Conservation (phyloP, 352 stramenopile species). For the Phytophthora vignae region DNA sequence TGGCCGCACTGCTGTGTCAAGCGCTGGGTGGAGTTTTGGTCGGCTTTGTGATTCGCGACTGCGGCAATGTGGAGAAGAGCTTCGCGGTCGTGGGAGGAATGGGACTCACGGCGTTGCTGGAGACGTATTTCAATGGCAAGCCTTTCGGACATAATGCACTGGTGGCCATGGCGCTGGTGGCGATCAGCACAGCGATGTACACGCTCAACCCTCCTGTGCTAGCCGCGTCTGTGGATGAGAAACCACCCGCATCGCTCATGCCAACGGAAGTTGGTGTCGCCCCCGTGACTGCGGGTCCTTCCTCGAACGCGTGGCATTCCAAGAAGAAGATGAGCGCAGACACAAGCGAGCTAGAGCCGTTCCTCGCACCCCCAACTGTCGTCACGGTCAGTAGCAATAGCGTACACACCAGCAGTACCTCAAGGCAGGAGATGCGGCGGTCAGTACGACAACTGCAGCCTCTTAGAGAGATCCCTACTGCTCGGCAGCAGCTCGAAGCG, state of each 20-base stretch:
- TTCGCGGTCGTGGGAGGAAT: constrained; percentile 86
- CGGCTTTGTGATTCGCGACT: constrained; percentile 88
- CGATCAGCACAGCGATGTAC: constrained; percentile 72
- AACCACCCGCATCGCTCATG: constrained; percentile 20
- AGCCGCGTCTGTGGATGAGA: constrained; percentile 18
- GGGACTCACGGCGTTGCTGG: constrained; percentile 77
- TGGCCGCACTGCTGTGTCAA: constrained; percentile 77
- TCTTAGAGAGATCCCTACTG: constrained; percentile 9
- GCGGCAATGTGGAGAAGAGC: constrained; percentile 86
- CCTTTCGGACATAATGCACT: constrained; percentile 67
- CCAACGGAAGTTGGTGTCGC: constrained; percentile 9
- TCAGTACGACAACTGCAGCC: constrained; percentile 28
- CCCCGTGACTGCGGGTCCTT: constrained; percentile 1
- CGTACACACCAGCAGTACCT: constrained; percentile 32
- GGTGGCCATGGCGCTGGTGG: constrained; percentile 68
- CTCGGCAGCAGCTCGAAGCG: constrained; percentile 19
- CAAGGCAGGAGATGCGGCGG: constrained; percentile 34
- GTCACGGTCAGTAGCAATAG: constrained; percentile 38
- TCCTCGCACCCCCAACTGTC: constrained; percentile 36
- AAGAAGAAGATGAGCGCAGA: constrained; percentile 51
- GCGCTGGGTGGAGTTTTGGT: constrained; percentile 76
- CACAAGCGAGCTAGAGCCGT: constrained; percentile 44
- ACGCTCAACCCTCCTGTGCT: constrained; percentile 66
- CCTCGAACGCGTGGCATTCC: constrained; percentile 20
- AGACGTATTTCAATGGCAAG: constrained; percentile 77